A percentile compares a stretch with the other conserved stretches of the same genome.
Conservation (phyloP, 225 moss, liverwort and hornwort genomes). For the Sphagnum tenellum region DNA sequence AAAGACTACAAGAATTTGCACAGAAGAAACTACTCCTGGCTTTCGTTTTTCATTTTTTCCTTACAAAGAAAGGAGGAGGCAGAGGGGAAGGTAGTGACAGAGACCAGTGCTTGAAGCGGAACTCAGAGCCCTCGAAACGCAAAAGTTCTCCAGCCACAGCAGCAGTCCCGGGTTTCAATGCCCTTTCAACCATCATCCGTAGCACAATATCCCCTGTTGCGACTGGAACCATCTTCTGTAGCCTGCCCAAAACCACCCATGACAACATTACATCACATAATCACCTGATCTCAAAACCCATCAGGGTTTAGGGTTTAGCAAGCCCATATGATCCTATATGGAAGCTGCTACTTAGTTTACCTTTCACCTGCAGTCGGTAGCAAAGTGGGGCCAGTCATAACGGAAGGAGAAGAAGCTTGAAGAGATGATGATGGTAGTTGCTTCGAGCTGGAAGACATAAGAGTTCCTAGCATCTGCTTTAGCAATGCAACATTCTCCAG, state of each 20-base stretch:
- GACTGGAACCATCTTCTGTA: slow-evolving; percentile 52
- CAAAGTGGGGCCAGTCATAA: slow-evolving; percentile 20
- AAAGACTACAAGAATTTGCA: not conserved
- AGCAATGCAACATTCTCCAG: slow-evolving; percentile 34
- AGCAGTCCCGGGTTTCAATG: slow-evolving; percentile 40
- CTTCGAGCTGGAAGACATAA: slow-evolving; percentile 26
- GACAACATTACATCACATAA: too few species aligned
- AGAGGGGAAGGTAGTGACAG: not conserved
- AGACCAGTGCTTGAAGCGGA: slow-evolving; percentile 40
- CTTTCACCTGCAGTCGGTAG: slow-evolving; percentile 25
- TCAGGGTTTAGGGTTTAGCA: too few species aligned
- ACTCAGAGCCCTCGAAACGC: slow-evolving; percentile 45
- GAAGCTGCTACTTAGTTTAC: slow-evolving; percentile 1
- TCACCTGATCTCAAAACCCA: too few species aligned
- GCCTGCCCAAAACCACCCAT: slow-evolving; percentile 11
- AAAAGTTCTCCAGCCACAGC: slow-evolving; percentile 43
- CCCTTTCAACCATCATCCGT: slow-evolving; percentile 52
- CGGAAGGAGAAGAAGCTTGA: slow-evolving; percentile 9
- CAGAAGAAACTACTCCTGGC: too few species aligned
- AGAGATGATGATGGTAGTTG: slow-evolving; percentile 15
- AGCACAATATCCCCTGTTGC: slow-evolving; percentile 48
- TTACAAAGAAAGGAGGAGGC: too few species aligned
- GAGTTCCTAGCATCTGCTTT: slow-evolving; percentile 32
- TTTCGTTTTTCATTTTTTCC: too few species aligned
- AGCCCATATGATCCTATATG: too few species aligned